Evolutionary conservation across 2,329 filamentous ascomycete species (phyloP), one percentile per base, ranked within the genome.

Genomic region (Colletotrichum tamarilloi): DNA sequence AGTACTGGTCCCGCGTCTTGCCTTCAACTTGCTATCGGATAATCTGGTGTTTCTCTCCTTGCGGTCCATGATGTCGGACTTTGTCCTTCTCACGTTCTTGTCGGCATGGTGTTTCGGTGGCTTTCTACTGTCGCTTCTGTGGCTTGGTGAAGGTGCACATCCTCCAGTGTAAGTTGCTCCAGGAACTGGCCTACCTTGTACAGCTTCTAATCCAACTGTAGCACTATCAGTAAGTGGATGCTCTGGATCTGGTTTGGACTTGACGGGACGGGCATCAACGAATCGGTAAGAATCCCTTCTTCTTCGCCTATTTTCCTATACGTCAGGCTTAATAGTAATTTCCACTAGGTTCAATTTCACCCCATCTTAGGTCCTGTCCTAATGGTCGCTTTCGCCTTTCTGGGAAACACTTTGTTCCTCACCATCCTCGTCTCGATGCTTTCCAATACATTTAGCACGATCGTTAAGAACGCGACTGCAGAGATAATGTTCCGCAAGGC

Each of bases 211-310:
- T 55, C 57, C 52, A 32, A 28, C 14, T 26, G 7, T 59, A 89
- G 87, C 5, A 94, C 92, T 1, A 95, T 97, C 74, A 91, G 91
- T 57, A 95, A 95, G 82, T 97, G 94, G 94, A 96, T 97, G 94
- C 89, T 97, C 1, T 97, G 93, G 89, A 95, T 97, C 75, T 97
- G 94, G 94, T 97, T 97, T 79, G 94, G 94, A 2, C 89, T 97
- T 1, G 94, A 97, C 77, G 94, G 90, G 7, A 91, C 88, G 4
- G 90, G 90, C 8, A 91, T 92, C 55, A 86, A 90, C 60, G 81
- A 86, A 75, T 90, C 89, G 69, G 87, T 87, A 78, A 79, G 85
- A 79, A 7, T 22, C 19, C 53, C 24, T 55, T 38, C 6, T 14
- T 11, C 28, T 30, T 11, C 46, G 12, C 16, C 28, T 26, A 26